phyloP scores from a whole-genome alignment of 148 eudicot species.

The Camellia granthamiana region DNA sequence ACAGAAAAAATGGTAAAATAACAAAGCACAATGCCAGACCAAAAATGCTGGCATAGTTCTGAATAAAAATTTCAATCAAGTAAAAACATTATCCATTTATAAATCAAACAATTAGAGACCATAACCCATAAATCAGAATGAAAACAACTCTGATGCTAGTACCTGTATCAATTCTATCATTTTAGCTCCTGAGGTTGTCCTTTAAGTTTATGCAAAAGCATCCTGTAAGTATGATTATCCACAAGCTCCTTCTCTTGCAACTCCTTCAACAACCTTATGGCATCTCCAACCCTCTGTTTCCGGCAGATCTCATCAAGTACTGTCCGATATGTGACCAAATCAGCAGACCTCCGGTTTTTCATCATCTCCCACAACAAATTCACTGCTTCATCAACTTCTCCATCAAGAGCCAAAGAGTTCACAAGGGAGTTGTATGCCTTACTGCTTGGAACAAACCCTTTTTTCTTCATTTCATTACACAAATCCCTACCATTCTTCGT shows the following conservation, averaged over 20 bases:
- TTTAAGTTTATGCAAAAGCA: constrained; percentile 44
- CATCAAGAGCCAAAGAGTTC: constrained; percentile 68
- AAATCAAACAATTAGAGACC: background rate
- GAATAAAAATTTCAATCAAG: background rate
- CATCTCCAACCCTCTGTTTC: constrained; percentile 42
- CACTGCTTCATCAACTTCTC: constrained; percentile 72
- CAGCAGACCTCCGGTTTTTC: constrained; percentile 41
- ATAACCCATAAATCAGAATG: background rate
- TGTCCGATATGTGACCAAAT: constrained; percentile 69
- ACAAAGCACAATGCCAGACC: background rate
- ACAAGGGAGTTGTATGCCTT: constrained; percentile 82
- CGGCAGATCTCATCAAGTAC: constrained; percentile 62
- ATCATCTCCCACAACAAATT: constrained; percentile 67
- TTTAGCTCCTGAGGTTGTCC: constrained; percentile 26
- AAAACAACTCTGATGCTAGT: background rate
- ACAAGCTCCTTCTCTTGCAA: constrained; percentile 48
- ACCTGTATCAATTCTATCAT: background rate
- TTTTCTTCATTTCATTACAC: constrained; percentile 57
- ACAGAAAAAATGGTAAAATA: too few species aligned
- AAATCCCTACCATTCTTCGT: constrained; percentile 71
- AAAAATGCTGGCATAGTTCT: background rate
- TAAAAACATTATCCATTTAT: background rate
- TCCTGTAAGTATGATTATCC: constrained; percentile 40
- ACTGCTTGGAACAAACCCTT: constrained; percentile 60
- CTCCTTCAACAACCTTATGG: constrained; percentile 51